These are phyloP conservation scores for Naganishia liquefaciens DNA, from an alignment of 1,284 basidiomycete genomes.

Conservation along the genomic window DNA sequence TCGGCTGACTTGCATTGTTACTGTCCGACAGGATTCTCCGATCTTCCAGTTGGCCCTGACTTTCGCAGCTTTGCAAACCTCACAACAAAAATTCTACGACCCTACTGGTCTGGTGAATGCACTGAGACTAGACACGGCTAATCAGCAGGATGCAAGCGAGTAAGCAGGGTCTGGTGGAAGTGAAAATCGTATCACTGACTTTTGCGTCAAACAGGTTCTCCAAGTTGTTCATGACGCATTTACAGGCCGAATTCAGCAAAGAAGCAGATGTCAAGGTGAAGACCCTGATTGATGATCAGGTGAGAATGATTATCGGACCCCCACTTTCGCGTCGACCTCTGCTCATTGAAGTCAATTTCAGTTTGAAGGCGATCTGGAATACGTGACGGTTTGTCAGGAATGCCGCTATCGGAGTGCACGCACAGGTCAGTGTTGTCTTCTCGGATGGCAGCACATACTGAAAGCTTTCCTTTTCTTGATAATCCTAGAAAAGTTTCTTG, in stretches of 20 bases:
- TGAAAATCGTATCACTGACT: too few species aligned
- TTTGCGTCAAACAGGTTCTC: conserved; percentile 66
- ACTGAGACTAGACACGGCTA: conserved; percentile 70
- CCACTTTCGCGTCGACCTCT: neutral
- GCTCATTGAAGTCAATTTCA: conserved; percentile 45
- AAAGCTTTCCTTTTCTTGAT: neutral
- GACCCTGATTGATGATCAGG: conserved; percentile 70
- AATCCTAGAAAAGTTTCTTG: conserved; percentile 62
- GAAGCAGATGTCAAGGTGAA: conserved; percentile 64
- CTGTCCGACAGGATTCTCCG: conserved; percentile 40
- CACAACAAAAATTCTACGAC: conserved; percentile 70
- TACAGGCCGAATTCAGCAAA: conserved; percentile 79
- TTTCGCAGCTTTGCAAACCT: conserved; percentile 75
- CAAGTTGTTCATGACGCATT: conserved; percentile 84
- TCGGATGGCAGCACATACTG: neutral
- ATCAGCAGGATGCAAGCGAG: conserved; percentile 95
- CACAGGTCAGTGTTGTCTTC: conserved; percentile 51
- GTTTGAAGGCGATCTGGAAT: conserved; percentile 82
- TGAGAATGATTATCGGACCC: conserved; percentile 41
- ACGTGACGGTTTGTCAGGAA: conserved; percentile 70
- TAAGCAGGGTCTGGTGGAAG: conserved; percentile 51
- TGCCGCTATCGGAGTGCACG: conserved; percentile 67
- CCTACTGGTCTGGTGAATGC: conserved; percentile 79
- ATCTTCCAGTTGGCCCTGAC: conserved; percentile 57
- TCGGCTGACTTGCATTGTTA: conserved; percentile 54